Base-by-base conservation (phyloP, 1,284 basidiomycete species). In the Malassezia japonica region DNA sequence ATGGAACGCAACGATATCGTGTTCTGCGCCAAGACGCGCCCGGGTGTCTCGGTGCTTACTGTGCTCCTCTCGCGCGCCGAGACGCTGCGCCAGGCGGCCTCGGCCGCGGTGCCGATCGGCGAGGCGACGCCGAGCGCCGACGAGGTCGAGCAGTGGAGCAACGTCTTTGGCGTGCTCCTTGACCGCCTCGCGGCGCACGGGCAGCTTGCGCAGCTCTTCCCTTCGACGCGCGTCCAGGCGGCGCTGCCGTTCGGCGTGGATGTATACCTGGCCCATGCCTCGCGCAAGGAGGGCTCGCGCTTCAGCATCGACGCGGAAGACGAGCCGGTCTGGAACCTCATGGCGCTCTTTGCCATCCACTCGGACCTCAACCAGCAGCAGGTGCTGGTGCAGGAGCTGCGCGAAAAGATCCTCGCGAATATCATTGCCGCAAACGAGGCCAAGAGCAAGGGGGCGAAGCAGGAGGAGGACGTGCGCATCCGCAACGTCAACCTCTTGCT, bases 11-110 rank as follows among this genome's bases (percentile, higher is more conserved):
- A 85, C 64, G 81, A 94, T 64, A 79, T 87, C 27, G 77, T 82
- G 13, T 75, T 76, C 38, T 79, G 91, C 39, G 82, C 85, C 18
- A 79, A 81, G 46, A 69, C 61, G 7, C 64, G 94, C 83, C 89
- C 94, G 46, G 94, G 92, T 28, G 78, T 96, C 24, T 88, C 90
- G 7, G 79, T 98, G 46, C 78, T 96, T 56, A 98, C 91, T 0
- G 79, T 94, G 43, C 85, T 98, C 72, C 77, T 98, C 50, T 91
- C 86, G 55, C 83, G 89, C 36, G 91, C 90, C 10, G 89, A 92
- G 73, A 81, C 86, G 23, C 82, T 98, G 61, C 86, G 87, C 67
- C 85, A 91, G 48, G 50, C 40, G 21, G 57, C 53, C 1, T 47
- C 40, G 16, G 33, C 48, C 5, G 24, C 46, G 3, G 35, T 42